These are phyloP conservation scores for Suhomyces taliae DNA, from an alignment of 1,139 yeast species.

Conservation along the genomic window DNA sequence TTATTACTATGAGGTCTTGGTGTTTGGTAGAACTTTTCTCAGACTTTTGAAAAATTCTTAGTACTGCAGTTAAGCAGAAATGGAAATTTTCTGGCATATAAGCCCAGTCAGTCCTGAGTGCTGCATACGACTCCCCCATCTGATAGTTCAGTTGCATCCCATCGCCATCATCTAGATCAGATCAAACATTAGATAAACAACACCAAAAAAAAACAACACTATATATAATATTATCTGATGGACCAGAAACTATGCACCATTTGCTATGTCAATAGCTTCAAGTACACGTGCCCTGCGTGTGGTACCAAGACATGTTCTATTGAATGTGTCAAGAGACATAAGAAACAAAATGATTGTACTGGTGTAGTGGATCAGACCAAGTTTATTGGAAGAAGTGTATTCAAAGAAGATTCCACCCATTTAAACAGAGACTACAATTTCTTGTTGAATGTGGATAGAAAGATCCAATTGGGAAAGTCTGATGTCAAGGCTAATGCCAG, in stretches of 20 bases:
- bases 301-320: conserved; percentile 64
- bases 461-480: conserved; percentile 49
- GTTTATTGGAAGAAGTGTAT: conserved; percentile 50
- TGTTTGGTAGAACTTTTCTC: no score
- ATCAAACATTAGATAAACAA: no score
- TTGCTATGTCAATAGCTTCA: conserved; percentile 48
- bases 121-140: no score
- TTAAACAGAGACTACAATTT: conserved; percentile 87
- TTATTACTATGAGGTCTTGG: no score
- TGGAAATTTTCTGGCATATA: not conserved
- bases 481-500: conserved; percentile 45
- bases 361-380: conserved; percentile 66
- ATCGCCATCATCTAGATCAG: no score
- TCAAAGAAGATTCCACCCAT: conserved; percentile 32
- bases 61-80: conserved; percentile 4
- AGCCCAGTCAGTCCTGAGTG: no score
- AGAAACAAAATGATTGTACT: conserved; percentile 58
- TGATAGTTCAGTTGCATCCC: no score
- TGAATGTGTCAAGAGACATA: conserved; percentile 71
- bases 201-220: no score
- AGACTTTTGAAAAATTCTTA: conserved; percentile 5
- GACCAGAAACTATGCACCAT: conserved; percentile 40
- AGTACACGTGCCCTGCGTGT: conserved; percentile 89
- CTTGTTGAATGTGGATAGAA: conserved; percentile 59
- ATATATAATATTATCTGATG: not conserved